Conservation (phyloP, 768 basidiomycete genomes). For the Xerocomellus chrysenteron region DNA sequence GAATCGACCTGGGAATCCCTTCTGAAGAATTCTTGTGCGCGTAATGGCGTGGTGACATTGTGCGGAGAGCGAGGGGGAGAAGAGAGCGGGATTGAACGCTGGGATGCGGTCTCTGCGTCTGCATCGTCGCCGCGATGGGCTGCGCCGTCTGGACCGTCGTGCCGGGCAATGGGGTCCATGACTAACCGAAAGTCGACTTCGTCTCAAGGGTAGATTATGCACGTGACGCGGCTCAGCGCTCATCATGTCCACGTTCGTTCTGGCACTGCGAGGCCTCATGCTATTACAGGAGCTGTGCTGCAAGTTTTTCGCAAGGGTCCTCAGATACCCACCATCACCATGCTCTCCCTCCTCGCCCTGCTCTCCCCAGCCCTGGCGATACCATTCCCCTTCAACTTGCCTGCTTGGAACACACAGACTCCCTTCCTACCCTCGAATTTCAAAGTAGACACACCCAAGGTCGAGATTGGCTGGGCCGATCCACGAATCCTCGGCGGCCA, state of each 20-base stretch:
- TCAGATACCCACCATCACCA: constrained; percentile 13
- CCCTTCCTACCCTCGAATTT: constrained; percentile 1
- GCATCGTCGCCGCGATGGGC: constrained; percentile 35
- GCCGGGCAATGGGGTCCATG: constrained; percentile 10
- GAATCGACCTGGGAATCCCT: constrained; percentile 48
- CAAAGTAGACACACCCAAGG: constrained; percentile 15
- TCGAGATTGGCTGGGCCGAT: constrained; percentile 53
- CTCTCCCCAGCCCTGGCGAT: constrained; percentile 10
- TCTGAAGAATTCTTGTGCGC: constrained; percentile 32
- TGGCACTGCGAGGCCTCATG: background rate
- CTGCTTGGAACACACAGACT: constrained; percentile 12
- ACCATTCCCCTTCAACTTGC: constrained; percentile 4
- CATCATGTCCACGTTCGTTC: background rate
- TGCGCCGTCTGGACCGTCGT: constrained; percentile 8
- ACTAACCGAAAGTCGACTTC: background rate
- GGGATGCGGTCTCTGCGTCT: constrained; percentile 77
- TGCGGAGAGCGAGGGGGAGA: constrained; percentile 59
- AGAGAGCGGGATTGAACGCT: constrained; percentile 72
- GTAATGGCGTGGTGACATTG: constrained; percentile 23
- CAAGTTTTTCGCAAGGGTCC: background rate
- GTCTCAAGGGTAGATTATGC: background rate
- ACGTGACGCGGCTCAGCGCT: constrained; percentile 16
- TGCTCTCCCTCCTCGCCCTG: constrained; percentile 20
- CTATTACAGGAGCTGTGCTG: background rate
- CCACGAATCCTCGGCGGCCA: constrained; percentile 72